A percentile compares a stretch with the other conserved stretches of the same genome.
Conservation (phyloP, 2,329 filamentous ascomycete genomes). For the Penicillium sp. region DNA sequence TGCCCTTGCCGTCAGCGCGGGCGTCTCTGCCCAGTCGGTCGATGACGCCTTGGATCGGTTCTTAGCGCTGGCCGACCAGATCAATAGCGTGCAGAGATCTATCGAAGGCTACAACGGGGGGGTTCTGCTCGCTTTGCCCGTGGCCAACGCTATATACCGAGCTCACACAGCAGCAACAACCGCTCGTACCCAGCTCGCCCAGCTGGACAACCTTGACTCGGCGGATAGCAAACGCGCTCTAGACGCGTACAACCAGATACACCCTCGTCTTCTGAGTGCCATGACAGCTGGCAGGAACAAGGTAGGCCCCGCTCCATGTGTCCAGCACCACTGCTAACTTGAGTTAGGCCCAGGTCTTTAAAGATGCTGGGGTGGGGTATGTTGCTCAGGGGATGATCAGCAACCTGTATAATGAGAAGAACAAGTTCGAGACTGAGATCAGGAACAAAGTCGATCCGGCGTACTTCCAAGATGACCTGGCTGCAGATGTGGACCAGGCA, state of each 20-base stretch:
- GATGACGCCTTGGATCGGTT: background rate
- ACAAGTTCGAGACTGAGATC: background rate
- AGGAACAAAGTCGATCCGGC: background rate
- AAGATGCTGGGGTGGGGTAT: background rate
- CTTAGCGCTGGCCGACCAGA: background rate
- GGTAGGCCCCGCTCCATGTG: background rate
- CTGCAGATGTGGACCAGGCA: background rate
- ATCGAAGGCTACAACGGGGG: background rate
- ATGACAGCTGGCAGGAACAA: background rate
- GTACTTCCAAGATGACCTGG: background rate
- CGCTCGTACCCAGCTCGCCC: background rate
- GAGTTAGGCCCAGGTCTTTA: background rate
- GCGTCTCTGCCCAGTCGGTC: background rate
- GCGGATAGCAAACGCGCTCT: background rate
- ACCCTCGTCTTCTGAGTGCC: background rate
- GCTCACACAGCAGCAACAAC: background rate
- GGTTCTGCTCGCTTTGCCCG: background rate
- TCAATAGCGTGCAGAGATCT: background rate
- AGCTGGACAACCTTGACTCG: background rate
- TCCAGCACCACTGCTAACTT: background rate
- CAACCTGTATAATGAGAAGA: background rate
- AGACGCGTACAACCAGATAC: background rate
- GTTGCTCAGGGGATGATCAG: conserved; percentile 1
- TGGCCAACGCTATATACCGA: background rate
- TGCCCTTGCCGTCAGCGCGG: background rate